Conservation (phyloP, 2,329 filamentous ascomycete genomes). For the Cercospora citrullina region DNA sequence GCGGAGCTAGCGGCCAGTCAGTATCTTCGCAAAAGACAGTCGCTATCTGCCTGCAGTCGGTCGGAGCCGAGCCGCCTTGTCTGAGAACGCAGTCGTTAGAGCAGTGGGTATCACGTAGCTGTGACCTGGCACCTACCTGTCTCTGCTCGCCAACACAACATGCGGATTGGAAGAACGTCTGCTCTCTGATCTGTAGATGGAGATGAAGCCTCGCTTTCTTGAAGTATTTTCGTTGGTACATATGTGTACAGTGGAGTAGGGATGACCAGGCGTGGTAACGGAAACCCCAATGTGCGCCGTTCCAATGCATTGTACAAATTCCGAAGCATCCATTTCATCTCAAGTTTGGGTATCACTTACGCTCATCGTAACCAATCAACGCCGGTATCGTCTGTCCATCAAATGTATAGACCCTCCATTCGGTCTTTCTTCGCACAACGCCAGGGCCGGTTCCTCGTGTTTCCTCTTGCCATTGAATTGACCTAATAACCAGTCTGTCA, state of each 20-base stretch:
- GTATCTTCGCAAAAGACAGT: background rate
- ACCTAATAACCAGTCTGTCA: slow-evolving; percentile 93
- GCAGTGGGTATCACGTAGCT: background rate
- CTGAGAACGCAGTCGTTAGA: background rate
- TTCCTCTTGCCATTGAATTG: slow-evolving; percentile 61
- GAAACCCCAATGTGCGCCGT: background rate
- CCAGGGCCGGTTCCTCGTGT: slow-evolving; percentile 47
- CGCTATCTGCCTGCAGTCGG: background rate
- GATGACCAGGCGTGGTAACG: background rate
- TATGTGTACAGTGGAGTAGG: slow-evolving; percentile 12
- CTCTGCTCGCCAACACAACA: background rate
- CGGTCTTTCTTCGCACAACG: slow-evolving; percentile 39
- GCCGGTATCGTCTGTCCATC: slow-evolving; percentile 25
- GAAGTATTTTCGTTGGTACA: background rate
- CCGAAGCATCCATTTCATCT: background rate
- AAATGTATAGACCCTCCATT: slow-evolving; percentile 20
- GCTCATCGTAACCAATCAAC: slow-evolving; percentile 15
- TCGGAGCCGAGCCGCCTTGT: background rate
- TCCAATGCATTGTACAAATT: background rate
- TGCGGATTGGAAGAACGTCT: background rate
- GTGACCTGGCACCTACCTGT: background rate
- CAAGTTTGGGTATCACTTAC: slow-evolving; percentile 20
- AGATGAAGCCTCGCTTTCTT: background rate
- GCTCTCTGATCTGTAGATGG: background rate
- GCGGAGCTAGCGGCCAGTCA: background rate